Percentiles rank a stretch among this genome's conserved stretches.
These are phyloP conservation scores for Oidium heveae DNA, from an alignment of 2,329 filamentous ascomycete species.

Conservation along the genomic window DNA sequence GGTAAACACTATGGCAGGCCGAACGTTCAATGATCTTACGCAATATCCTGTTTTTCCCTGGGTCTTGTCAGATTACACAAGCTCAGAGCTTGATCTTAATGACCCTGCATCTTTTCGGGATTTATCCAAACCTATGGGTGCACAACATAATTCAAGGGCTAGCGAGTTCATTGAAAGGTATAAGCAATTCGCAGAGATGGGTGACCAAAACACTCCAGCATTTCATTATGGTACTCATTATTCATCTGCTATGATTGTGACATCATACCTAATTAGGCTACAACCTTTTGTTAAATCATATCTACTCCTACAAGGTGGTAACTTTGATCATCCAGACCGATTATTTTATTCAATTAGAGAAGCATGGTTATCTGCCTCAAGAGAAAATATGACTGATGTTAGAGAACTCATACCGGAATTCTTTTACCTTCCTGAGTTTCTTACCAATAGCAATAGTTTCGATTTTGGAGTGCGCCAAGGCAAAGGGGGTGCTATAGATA, in stretches of 20 bases:
- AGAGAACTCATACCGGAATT: constrained; percentile 91
- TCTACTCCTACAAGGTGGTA: constrained; percentile 78
- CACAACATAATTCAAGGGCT: constrained; percentile 54
- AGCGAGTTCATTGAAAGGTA: constrained; percentile 65
- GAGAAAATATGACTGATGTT: constrained; percentile 79
- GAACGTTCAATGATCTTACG: constrained; percentile 93
- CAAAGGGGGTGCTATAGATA: constrained; percentile 52
- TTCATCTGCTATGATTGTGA: constrained; percentile 96
- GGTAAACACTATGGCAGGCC: constrained; percentile 86
- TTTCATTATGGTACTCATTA: constrained; percentile 99
- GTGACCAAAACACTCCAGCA: constrained; percentile 44
- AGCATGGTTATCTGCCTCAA: constrained; percentile 75
- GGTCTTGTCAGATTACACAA: constrained; percentile 89
- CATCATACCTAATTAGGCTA: constrained; percentile 80
- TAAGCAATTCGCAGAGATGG: constrained; percentile 72
- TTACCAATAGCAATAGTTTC: constrained; percentile 83
- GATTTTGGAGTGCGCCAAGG: constrained; percentile 80
- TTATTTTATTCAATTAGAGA: constrained; percentile 84
- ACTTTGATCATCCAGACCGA: constrained; percentile 85
- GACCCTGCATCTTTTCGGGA: constrained; percentile 74
- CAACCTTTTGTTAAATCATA: constrained; percentile 95
- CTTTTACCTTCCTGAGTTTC: constrained; percentile 85
- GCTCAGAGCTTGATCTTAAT: constrained; percentile 67
- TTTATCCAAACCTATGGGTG: constrained; percentile 87
- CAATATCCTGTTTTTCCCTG: constrained; percentile 97